phyloP scores from a whole-genome alignment of 768 basidiomycete species.

The Russula brevipes region DNA sequence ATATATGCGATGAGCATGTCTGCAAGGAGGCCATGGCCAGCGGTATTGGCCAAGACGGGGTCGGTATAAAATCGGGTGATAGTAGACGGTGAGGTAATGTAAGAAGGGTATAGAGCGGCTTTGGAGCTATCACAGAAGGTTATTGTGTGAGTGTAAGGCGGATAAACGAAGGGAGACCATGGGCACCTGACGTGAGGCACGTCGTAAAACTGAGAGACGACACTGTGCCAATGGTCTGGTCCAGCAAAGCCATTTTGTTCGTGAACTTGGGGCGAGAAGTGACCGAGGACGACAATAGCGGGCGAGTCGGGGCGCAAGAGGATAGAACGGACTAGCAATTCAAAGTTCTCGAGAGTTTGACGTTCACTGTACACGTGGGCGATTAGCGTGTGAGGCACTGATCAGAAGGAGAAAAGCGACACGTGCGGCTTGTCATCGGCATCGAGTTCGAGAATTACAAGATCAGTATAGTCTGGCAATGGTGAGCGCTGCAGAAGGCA shows the following conservation, averaged over 20 bases:
- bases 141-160: neutral
- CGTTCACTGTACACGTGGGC: constrained; percentile 46
- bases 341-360: constrained; percentile 76
- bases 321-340: constrained; percentile 86
- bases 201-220: constrained; percentile 96
- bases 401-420: neutral
- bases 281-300: constrained; percentile 90
- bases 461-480: constrained; percentile 92
- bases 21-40: constrained; percentile 82
- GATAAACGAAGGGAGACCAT: neutral
- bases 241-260: constrained; percentile 77
- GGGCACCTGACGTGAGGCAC: constrained; percentile 78
- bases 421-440: constrained; percentile 82
- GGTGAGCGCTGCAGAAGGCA: constrained; percentile 88
- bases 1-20: constrained; percentile 91
- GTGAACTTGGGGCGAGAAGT: constrained; percentile 86
- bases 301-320: constrained; percentile 87
- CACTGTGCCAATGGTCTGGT: constrained; percentile 82
- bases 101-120: constrained; percentile 73
- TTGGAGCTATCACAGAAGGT: constrained; percentile 50
- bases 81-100: constrained; percentile 66
- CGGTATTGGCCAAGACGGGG: constrained; percentile 69
- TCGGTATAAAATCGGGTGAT: constrained; percentile 74
- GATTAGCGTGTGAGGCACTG: neutral
- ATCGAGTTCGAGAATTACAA: constrained; percentile 94